Conservation (phyloP, 129 eudicot genomes). For the Tagetes erecta region DNA sequence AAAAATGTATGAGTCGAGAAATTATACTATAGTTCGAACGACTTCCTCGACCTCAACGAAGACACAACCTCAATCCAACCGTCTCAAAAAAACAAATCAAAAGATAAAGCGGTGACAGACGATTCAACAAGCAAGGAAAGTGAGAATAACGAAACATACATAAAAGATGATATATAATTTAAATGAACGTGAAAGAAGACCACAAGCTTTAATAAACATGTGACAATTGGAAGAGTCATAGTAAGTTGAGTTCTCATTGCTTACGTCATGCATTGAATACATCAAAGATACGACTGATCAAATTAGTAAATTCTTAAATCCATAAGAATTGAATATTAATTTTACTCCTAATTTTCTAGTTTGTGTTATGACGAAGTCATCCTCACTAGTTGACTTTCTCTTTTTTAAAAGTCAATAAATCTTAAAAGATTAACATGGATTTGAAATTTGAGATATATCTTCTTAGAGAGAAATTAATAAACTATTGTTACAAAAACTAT, state of each 20-base stretch:
- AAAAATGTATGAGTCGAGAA: too few species aligned
- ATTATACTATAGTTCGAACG: too few species aligned
- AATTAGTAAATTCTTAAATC: not conserved
- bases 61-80: too few species aligned
- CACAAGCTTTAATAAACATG: not conserved
- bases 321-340: not conserved
- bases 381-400: constrained; percentile 9
- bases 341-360: constrained; percentile 7
- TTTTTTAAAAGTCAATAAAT: not conserved
- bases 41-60: too few species aligned
- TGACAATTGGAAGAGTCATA: not conserved
- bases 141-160: too few species aligned
- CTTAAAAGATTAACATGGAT: not conserved
- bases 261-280: constrained; percentile 6
- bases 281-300: constrained; percentile 24
- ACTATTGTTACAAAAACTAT: too few species aligned
- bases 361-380: constrained; percentile 11
- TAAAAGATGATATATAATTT: too few species aligned
- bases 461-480: not conserved
- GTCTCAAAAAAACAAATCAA: too few species aligned
- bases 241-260: constrained; percentile 3
- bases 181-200: not conserved
- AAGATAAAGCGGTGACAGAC: too few species aligned
- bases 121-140: too few species aligned
- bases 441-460: not conserved